Base-by-base conservation (phyloP, 2,329 filamentous ascomycete genomes). In the Apiospora koreana region DNA sequence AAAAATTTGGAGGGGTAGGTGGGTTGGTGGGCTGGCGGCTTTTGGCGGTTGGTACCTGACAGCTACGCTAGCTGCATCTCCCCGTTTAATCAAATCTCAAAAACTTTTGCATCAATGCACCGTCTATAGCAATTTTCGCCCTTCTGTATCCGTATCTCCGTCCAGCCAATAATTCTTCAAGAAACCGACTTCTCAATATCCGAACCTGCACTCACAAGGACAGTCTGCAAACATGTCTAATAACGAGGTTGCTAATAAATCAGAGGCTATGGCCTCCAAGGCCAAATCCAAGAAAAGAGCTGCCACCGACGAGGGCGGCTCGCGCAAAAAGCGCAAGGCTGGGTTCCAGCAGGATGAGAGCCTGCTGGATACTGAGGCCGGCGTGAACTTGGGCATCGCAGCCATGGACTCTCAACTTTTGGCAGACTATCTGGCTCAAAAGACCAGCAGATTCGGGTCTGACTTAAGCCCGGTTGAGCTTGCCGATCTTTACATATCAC, bases 401-500 rank as follows among this genome's bases (percentile, higher is more conserved):
- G 89, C 90, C 72, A 95, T 98, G 91, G 94, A 97, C 80, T 91
- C 89, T 71, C 89, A 91, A 74, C 86, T 98, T 54, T 84, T 98
- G 65, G 93, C 95, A 1, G 95, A 98, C 79, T 91, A 97, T 79
- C 86, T 98, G 72, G 93, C 93, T 8, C 92, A 96, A 78, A 89
- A 93, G 78, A 92, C 93, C 68, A 89, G 88, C 73, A 88, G 92
- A 31, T 97, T 95, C 77, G 93, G 94, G 69, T 89, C 88, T 38
- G 92, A 97, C 68, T 81, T 98, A 76, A 97, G 93, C 75, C 85
- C 90, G 0, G 88, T 98, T 50, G 96, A 99, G 82, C 84, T 97
- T 42, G 91, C 93, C 70, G 95, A 98, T 78, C 85, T 94, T 77
- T 91, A 93, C 69, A 86, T 98, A 68, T 90, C 94, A 74, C 91